Conservation (phyloP, 2,329 filamentous ascomycete genomes). For the Aspergillus ochraceus region DNA sequence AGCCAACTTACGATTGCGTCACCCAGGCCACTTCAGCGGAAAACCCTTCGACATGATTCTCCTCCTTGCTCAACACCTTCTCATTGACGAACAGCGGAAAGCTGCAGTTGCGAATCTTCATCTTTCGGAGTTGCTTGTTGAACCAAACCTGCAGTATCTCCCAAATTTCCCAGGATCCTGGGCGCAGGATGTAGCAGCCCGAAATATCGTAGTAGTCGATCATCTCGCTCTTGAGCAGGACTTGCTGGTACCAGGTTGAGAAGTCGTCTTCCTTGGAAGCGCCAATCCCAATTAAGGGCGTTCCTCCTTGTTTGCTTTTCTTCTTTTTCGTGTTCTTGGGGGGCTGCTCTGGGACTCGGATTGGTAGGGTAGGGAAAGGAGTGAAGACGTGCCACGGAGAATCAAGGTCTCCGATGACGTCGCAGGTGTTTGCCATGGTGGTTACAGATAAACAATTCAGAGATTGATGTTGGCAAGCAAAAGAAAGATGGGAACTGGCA, state of each 20-base stretch:
- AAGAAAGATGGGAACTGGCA: too few species aligned
- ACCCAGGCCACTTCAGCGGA: conserved; percentile 66
- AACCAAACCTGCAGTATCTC: conserved; percentile 61
- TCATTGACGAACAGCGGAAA: conserved; percentile 95
- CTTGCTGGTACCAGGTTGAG: conserved; percentile 94
- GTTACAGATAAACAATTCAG: too few species aligned
- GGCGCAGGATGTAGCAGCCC: conserved; percentile 86
- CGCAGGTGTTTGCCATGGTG: too few species aligned
- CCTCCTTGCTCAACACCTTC: conserved; percentile 82
- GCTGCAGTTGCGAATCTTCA: conserved; percentile 93
- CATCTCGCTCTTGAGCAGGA: conserved; percentile 95
- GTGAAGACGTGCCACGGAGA: too few species aligned
- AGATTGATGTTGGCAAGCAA: too few species aligned
- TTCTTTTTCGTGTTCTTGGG: too few species aligned
- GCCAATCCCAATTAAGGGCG: conserved; percentile 71
- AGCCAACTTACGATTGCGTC: conserved; percentile 45
- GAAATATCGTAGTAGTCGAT: conserved; percentile 97
- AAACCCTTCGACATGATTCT: conserved; percentile 98
- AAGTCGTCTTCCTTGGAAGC: conserved; percentile 84
- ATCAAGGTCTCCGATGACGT: too few species aligned
- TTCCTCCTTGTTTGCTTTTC: too few species aligned
- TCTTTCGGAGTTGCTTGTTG: conserved; percentile 48
- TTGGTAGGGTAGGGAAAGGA: too few species aligned
- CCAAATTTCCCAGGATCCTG: conserved; percentile 68
- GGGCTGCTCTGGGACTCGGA: too few species aligned